Evolutionary conservation across 2,329 filamentous ascomycete species (phyloP), one percentile per base, ranked within the genome.

Genomic region (Arthrocladium fulminans): DNA sequence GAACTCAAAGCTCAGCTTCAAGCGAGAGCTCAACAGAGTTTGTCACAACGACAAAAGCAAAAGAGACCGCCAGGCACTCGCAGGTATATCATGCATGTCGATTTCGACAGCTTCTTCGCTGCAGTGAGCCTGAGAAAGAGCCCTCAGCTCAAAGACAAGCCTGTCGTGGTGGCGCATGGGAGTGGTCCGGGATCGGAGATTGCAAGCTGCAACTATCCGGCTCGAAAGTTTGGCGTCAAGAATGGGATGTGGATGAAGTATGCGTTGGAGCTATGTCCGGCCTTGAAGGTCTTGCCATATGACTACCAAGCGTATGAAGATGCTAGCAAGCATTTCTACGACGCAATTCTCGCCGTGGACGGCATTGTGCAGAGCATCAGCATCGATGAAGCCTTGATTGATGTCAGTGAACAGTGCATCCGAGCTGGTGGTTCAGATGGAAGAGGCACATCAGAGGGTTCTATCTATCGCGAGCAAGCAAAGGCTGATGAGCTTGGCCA

Each of bases 171-270:
- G 27, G 90, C 92, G 3, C 92, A 98, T 61, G 85, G 90, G 3
- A 77, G 76, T 38, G 90, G 90, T 0, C 80, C 79, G 20, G 88
- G 87, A 0, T 95, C 90, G 0, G 92, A 98, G 62, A 97, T 98
- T 60, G 92, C 92, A 19, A 96, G 89, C 55, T 98, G 92, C 67
- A 98, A 98, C 60, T 98, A 98, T 62, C 81, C 84, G 17, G 92
- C 94, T 5, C 80, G 92, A 30, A 75, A 79, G 25, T 92, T 83
- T 58, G 90, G 90, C 1, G 75, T 98, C 47, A 95, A 89, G 62
- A 98, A 98, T 58, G 94, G 94, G 30, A 98, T 97, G 92, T 98
- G 94, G 92, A 97, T 98, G 90, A 94, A 90, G 63, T 76, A 77
- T 27, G 92, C 92, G 0, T 73, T 84, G 51, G 83, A 92, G 56